Percentiles rank a stretch among this genome's conserved stretches.
Conservation (phyloP, 2,329 filamentous ascomycete species). For the Colletotrichum endophyticum region DNA sequence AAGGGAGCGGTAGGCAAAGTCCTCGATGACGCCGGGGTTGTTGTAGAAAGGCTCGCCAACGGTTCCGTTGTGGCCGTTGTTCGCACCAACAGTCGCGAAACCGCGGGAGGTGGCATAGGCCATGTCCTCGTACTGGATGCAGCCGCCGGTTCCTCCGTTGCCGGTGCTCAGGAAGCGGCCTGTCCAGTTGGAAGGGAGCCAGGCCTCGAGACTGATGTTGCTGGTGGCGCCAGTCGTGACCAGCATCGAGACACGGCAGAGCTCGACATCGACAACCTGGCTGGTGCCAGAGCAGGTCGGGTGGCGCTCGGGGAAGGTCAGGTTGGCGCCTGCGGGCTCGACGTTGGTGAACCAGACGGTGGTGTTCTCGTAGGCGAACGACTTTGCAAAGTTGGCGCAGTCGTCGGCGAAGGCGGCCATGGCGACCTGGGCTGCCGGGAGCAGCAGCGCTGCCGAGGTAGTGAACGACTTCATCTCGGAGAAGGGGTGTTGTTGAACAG, state of each 20-base stretch:
- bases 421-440: constrained; percentile 13
- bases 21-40: constrained; percentile 39
- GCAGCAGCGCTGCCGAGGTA: constrained; percentile 12
- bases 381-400: constrained; percentile 30
- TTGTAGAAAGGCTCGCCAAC: constrained; percentile 33
- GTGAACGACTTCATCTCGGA: constrained; percentile 15
- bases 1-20: constrained; percentile 36
- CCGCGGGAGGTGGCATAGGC: constrained; percentile 45
- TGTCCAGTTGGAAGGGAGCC: constrained; percentile 50
- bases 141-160: constrained; percentile 53
- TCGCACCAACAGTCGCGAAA: constrained; percentile 51
- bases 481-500: not conserved
- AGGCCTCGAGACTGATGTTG: constrained; percentile 49
- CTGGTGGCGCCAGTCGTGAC: constrained; percentile 43
- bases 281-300: constrained; percentile 35
- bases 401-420: constrained; percentile 14
- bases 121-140: constrained; percentile 48
- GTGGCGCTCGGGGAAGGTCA: constrained; percentile 40
- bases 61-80: constrained; percentile 54
- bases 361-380: constrained; percentile 25
- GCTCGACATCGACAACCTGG: constrained; percentile 25
- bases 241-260: constrained; percentile 33
- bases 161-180: constrained; percentile 51
- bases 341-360: constrained; percentile 39
- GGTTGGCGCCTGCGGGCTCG: constrained; percentile 42